Evolutionary conservation across 2,329 filamentous ascomycete genomes (phyloP).

Genomic region (Penicillium sp.): DNA sequence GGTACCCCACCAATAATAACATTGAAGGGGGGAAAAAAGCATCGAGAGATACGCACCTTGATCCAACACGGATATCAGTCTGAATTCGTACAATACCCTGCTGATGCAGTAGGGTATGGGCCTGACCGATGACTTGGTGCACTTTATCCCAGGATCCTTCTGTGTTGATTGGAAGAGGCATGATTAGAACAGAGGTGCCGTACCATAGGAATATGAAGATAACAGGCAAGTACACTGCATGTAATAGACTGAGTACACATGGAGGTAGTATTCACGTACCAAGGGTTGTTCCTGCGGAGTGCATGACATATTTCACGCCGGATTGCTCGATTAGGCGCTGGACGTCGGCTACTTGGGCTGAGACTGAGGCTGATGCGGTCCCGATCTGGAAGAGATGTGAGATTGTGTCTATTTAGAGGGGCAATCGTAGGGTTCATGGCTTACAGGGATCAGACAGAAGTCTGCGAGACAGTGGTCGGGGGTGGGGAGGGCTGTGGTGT

Average conservation of each 20-base stretch:
- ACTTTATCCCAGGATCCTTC: slow-evolving; percentile 92
- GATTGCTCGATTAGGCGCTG: slow-evolving; percentile 83
- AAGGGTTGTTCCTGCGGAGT: slow-evolving; percentile 90
- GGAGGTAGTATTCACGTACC: slow-evolving; percentile 60
- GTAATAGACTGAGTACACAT: too few relatives aligned
- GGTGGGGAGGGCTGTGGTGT: slow-evolving; percentile 55
- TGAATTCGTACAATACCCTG: slow-evolving; percentile 83
- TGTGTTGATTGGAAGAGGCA: slow-evolving; percentile 44
- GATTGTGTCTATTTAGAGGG: slow-evolving; percentile 2
- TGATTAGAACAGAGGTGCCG: not conserved
- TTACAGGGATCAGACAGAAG: slow-evolving; percentile 85
- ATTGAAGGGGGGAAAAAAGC: not conserved
- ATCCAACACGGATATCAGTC: slow-evolving; percentile 84
- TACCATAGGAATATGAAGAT: too few relatives aligned
- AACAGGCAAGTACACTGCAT: not conserved
- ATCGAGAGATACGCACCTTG: slow-evolving; percentile 62
- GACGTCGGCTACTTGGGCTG: slow-evolving; percentile 84
- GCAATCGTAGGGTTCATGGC: slow-evolving; percentile 32
- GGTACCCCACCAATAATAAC: not conserved
- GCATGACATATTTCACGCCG: slow-evolving; percentile 84
- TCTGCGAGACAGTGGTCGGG: slow-evolving; percentile 81
- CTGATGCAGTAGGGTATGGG: slow-evolving; percentile 76
- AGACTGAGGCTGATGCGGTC: slow-evolving; percentile 75
- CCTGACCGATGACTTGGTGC: slow-evolving; percentile 83
- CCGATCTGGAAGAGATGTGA: slow-evolving; percentile 66